phyloP scores from a whole-genome alignment of 176 grass and related monocot species.

The Alopecurus myosuroides region DNA sequence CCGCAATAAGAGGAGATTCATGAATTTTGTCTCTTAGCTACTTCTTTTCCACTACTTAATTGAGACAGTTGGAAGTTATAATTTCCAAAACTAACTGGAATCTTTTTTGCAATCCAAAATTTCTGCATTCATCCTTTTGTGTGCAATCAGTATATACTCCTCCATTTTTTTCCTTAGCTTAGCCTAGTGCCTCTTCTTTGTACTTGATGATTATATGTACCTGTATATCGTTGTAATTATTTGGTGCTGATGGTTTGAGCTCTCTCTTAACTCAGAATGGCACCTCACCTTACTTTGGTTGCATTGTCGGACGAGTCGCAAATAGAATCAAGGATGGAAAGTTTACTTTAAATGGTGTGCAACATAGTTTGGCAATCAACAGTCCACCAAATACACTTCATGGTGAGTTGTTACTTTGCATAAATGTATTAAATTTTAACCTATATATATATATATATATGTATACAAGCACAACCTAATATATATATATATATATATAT shows the following conservation, averaged over 20 bases:
- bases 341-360: slow-evolving; percentile 60
- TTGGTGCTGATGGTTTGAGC: slow-evolving; percentile 20
- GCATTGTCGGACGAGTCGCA: slow-evolving; percentile 86
- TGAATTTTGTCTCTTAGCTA: not conserved
- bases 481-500: too few relatives aligned
- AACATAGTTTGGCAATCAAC: slow-evolving; percentile 69
- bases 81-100: not conserved
- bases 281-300: slow-evolving; percentile 72
- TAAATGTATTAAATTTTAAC: not conserved
- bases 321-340: slow-evolving; percentile 86
- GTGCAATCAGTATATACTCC: not conserved
- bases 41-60: not conserved
- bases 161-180: not conserved
- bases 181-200: not conserved
- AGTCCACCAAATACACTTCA: slow-evolving; percentile 78
- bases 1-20: not conserved
- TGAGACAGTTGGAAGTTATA: not conserved
- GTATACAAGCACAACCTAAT: not conserved
- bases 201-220: not conserved
- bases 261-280: slow-evolving; percentile 57
- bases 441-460: not conserved
- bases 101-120: not conserved
- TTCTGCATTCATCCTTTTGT: not conserved
- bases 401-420: slow-evolving; percentile 27
- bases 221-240: not conserved